A percentile compares a stretch with the other conserved stretches of the same genome.
Evolutionary conservation across 1,284 basidiomycete species (phyloP).

Genomic region (Boletus smithii): DNA sequence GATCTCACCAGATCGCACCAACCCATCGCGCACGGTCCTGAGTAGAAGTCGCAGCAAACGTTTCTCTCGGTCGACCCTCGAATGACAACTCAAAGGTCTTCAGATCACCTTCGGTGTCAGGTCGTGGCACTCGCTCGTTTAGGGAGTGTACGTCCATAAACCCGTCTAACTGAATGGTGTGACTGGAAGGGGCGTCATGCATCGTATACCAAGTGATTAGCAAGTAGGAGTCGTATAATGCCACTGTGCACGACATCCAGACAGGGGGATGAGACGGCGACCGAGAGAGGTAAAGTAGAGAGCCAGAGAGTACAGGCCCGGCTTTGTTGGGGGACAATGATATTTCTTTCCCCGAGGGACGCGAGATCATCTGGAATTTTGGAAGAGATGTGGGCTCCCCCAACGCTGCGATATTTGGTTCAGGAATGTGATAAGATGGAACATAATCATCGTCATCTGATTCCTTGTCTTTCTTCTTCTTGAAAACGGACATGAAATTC

Average conservation of each 20-base stretch:
- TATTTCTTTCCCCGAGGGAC: conserved; percentile 1
- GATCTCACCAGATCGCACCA: conserved; percentile 60
- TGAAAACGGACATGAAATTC: conserved; percentile 63
- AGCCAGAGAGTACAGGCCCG: conserved; percentile 34
- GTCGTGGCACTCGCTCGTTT: conserved; percentile 42
- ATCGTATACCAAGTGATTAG: conserved; percentile 47
- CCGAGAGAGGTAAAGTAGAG: conserved; percentile 51
- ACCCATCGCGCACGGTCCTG: conserved; percentile 68
- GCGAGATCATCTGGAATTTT: conserved; percentile 2
- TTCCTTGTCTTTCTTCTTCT: conserved; percentile 46
- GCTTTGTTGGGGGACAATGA: not conserved
- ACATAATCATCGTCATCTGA: conserved; percentile 25
- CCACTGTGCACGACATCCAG: conserved; percentile 54
- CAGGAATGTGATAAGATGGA: conserved; percentile 7
- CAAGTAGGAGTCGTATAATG: conserved; percentile 46
- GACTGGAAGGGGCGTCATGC: conserved; percentile 42
- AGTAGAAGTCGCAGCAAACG: conserved; percentile 58
- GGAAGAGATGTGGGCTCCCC: conserved; percentile 3
- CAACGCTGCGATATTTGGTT: not conserved
- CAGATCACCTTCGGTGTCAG: conserved; percentile 36
- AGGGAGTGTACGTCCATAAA: conserved; percentile 66
- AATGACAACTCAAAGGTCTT: conserved; percentile 65
- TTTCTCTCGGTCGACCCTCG: conserved; percentile 48
- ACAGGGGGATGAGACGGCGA: conserved; percentile 37
- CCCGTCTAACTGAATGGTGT: conserved; percentile 45